Percentiles rank a stretch among this genome's conserved stretches.
phyloP scores from a whole-genome alignment of 1,139 yeast genomes.

The Diutina rugosa region DNA sequence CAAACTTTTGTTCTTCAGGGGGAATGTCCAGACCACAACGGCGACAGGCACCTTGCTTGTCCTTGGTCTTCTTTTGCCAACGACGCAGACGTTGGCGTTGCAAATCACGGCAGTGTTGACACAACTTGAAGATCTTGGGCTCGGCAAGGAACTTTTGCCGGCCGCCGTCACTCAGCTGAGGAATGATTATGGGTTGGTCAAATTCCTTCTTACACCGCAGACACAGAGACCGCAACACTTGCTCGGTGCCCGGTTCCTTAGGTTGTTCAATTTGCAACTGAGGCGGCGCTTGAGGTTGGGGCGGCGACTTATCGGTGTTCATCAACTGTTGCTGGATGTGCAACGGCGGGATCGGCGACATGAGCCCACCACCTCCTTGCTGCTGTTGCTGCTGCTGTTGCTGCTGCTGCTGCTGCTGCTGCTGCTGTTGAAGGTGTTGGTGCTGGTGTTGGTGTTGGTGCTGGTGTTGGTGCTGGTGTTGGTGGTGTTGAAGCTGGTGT shows the following conservation, averaged over 20 bases:
- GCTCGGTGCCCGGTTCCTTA: not conserved
- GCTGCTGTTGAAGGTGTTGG: conserved; percentile 5
- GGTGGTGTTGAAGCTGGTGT: conserved; percentile 6
- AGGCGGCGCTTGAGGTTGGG: not conserved
- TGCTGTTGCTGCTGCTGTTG: not conserved
- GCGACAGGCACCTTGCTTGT: conserved; percentile 49
- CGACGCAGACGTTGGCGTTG: conserved; percentile 50
- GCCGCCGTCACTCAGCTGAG: conserved; percentile 14
- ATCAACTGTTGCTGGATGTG: conserved; percentile 32
- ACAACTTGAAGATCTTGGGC: conserved; percentile 41
- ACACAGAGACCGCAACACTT: conserved; percentile 16
- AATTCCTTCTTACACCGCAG: conserved; percentile 50
- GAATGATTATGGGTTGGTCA: conserved; percentile 29
- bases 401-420: not conserved
- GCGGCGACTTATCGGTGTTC: conserved; percentile 7
- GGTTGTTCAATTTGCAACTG: not conserved
- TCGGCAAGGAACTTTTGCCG: conserved; percentile 12
- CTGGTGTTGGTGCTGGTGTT: conserved; percentile 4
- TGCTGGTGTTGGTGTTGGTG: conserved; percentile 4
- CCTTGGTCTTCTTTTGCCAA: conserved; percentile 52
- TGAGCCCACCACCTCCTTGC: conserved; percentile 13
- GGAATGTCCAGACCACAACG: conserved; percentile 49
- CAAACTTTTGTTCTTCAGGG: conserved; percentile 35
- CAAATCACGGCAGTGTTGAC: conserved; percentile 51
- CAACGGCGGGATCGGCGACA: conserved; percentile 33